phyloP scores from a whole-genome alignment of 345 rosid genomes.

The Gynandropsis gynandra region DNA sequence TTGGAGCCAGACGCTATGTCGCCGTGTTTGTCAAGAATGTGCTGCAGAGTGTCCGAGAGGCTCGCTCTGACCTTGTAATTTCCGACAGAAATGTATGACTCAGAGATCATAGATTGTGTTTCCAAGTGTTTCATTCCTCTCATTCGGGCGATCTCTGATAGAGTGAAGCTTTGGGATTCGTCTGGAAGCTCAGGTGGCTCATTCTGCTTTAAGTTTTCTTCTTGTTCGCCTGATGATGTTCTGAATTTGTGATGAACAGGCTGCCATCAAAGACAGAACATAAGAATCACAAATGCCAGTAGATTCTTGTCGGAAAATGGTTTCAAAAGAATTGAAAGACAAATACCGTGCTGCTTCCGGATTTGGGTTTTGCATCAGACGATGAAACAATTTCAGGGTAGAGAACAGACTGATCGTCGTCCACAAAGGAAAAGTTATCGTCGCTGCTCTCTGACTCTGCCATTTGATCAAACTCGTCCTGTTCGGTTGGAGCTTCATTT shows the following conservation, averaged over 20 bases:
- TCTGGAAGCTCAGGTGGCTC: conserved; percentile 27
- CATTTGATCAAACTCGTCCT: conserved; percentile 13
- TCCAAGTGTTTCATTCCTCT: conserved; percentile 19
- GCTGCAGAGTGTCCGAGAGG: conserved; percentile 17
- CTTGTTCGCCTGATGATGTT: background rate
- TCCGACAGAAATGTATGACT: conserved; percentile 29
- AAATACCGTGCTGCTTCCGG: conserved; percentile 15
- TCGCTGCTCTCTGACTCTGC: conserved; percentile 21
- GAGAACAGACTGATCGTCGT: conserved; percentile 17
- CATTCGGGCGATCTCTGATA: conserved; percentile 17
- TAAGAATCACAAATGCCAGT: background rate
- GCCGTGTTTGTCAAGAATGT: conserved; percentile 21
- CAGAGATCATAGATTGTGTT: conserved; percentile 17
- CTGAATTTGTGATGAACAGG: conserved; percentile 14
- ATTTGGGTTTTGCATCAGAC: too few species aligned
- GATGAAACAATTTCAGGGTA: conserved; percentile 16
- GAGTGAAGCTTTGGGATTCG: conserved; percentile 25
- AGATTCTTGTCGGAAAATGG: too few species aligned
- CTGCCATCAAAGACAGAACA: conserved; percentile 3
- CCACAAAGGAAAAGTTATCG: conserved; percentile 26
- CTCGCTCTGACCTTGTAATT: conserved; percentile 23
- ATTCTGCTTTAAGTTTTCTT: conserved; percentile 1
- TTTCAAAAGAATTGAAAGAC: background rate
- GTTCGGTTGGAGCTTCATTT: conserved; percentile 19
- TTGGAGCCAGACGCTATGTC: conserved; percentile 28